Evolutionary conservation across 1,284 basidiomycete species (phyloP), one percentile per base, ranked within the genome.

Genomic region (Leucoagaricus sp.): DNA sequence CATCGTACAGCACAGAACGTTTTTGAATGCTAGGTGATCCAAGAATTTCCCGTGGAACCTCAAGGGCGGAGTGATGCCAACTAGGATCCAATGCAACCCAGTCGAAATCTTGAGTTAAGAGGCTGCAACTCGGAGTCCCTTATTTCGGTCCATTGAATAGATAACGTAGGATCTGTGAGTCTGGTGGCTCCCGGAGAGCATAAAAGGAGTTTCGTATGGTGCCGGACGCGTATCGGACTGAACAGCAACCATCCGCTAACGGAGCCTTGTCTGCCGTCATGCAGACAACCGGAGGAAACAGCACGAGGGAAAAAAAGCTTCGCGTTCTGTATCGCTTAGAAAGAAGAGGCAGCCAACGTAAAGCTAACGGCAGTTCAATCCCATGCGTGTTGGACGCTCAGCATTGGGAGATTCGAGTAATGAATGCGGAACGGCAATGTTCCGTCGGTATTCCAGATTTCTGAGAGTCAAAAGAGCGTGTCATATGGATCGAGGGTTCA

Each of bases 281-380:
- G 19, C 29, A 31, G 17, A 52, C 21, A 12, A 19, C n/a, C 21
- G 23, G 21, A n/a, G 40, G 50, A 53, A 25, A 36, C 33, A 29
- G 15, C 25, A 25, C 29, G n/a, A n/a, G n/a, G n/a, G n/a, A 53
- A 38, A 21, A 23, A 23, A 19, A 41, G 19, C 25, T 8, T 2
- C 33, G 49, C 12, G 26, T 53, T 53, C 42, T 41, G 49, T 26
- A 7, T 31, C 25, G 19, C 28, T 42, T 26, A 36, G 21, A 44
- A 53, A 46, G 41, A 53, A 34, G 33, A 15, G 50, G 41, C 17
- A 23, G 13, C 29, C 42, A 53, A 53, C 42, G 42, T 45, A 53
- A 34, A 31, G 13, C 36, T 53, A 45, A 53, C 51, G 21, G 42
- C 31, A 53, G 36, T n/a, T 12, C 13, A 7, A n/a, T 26, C 38